Conservation (phyloP, 1,284 basidiomycete species). For the Pholiota adiposa region DNA sequence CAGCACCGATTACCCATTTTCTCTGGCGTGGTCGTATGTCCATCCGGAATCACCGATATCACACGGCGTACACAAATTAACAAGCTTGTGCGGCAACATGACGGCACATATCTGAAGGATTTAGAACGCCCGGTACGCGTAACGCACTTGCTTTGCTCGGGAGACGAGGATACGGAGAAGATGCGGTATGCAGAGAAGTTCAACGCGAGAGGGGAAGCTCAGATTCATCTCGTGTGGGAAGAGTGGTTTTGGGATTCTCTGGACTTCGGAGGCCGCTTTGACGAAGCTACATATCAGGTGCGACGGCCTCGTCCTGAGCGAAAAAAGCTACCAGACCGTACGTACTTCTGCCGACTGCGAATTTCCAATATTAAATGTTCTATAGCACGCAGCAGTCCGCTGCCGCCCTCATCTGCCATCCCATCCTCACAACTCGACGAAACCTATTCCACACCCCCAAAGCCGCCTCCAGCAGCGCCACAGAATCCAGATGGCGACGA, state of each 20-base stretch:
- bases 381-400: slow-evolving; percentile 24
- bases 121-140: slow-evolving; percentile 71
- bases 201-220: slow-evolving; percentile 63
- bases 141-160: slow-evolving; percentile 69
- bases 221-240: slow-evolving; percentile 78
- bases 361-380: neutral
- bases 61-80: slow-evolving; percentile 59
- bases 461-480: slow-evolving; percentile 21
- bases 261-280: slow-evolving; percentile 62
- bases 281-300: slow-evolving; percentile 64
- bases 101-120: slow-evolving; percentile 62
- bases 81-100: slow-evolving; percentile 52
- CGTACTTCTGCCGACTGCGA: slow-evolving; percentile 9
- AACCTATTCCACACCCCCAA: slow-evolving; percentile 19
- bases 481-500: slow-evolving; percentile 45
- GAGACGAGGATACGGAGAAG: slow-evolving; percentile 66
- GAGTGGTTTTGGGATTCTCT: slow-evolving; percentile 88
- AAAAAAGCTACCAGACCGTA: slow-evolving; percentile 39
- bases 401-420: slow-evolving; percentile 30
- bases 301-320: slow-evolving; percentile 61
- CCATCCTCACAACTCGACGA: slow-evolving; percentile 29
- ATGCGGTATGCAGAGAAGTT: slow-evolving; percentile 74
- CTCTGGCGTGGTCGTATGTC: slow-evolving; percentile 60
- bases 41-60: slow-evolving; percentile 69
- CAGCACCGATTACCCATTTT: slow-evolving; percentile 70